A percentile compares a stretch with the other conserved stretches of the same genome.
Evolutionary conservation across 148 eudicot species (phyloP).

Genomic region (Talinum fruticosum): DNA sequence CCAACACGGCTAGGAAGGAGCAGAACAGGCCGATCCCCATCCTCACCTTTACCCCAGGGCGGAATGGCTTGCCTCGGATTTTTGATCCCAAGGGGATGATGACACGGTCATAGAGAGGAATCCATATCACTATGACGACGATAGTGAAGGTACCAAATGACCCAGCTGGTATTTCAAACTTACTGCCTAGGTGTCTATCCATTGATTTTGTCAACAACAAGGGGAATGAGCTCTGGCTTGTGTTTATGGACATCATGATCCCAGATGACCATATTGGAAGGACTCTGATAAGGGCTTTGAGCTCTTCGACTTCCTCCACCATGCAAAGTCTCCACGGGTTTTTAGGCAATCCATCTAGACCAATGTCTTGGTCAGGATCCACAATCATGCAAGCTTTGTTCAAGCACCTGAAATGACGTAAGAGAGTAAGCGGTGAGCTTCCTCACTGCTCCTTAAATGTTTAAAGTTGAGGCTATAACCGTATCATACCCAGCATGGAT

Average conservation of each 20-base stretch:
- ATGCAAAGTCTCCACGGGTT: constrained; percentile 60
- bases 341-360: constrained; percentile 38
- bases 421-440: too few species aligned
- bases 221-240: constrained; percentile 48
- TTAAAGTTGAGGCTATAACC: too few species aligned
- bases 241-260: constrained; percentile 55
- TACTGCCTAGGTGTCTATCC: constrained; percentile 61
- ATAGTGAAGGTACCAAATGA: constrained; percentile 61
- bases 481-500: too few species aligned
- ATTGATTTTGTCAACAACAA: constrained; percentile 59
- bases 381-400: constrained; percentile 70
- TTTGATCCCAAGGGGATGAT: constrained; percentile 70
- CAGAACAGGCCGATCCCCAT: constrained; percentile 73
- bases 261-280: constrained; percentile 75
- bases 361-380: constrained; percentile 44
- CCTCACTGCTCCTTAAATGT: too few species aligned
- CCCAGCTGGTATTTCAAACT: constrained; percentile 71
- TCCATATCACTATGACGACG: constrained; percentile 55
- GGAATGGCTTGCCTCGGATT: constrained; percentile 48
- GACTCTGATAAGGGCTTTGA: constrained; percentile 66
- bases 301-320: constrained; percentile 68
- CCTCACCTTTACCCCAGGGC: constrained; percentile 46
- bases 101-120: constrained; percentile 58
- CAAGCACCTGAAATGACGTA: constrained; percentile 44
- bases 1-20: constrained; percentile 47